phyloP scores from a whole-genome alignment of 169 alveolate species.

The Plasmodium relictum region DNA sequence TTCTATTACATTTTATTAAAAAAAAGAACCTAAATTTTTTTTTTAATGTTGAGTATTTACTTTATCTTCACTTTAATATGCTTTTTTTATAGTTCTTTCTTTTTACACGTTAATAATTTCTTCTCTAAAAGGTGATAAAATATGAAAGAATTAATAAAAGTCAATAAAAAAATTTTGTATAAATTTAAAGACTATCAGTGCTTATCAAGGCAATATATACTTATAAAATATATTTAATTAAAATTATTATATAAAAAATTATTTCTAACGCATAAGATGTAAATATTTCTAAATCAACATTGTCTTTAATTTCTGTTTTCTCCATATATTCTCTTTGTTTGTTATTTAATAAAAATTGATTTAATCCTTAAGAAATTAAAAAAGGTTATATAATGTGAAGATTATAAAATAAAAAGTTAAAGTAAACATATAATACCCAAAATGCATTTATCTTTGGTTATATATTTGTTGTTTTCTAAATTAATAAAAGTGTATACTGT shows the following conservation, averaged over 20 bases:
- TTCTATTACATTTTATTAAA: neutral
- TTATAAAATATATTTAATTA: no score
- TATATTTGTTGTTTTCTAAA: conserved; percentile 68
- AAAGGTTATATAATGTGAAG: neutral
- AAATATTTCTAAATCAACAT: conserved; percentile 40
- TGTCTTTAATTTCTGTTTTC: conserved; percentile 22
- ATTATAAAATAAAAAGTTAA: neutral
- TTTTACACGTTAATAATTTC: conserved; percentile 19
- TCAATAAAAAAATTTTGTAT: no score
- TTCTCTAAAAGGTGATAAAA: neutral
- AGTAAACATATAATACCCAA: conserved; percentile 25
- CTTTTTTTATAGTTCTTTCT: neutral
- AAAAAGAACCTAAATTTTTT: neutral
- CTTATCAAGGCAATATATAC: no score
- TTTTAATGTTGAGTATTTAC: neutral
- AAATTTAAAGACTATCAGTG: no score
- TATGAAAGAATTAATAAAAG: no score
- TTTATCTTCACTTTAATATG: neutral
- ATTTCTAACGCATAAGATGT: conserved; percentile 64
- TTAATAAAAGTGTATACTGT: conserved; percentile 48
- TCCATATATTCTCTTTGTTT: conserved; percentile 70
- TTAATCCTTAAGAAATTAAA: conserved; percentile 31
- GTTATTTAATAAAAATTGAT: conserved; percentile 64
- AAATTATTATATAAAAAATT: neutral
- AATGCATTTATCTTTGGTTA: conserved; percentile 61